Evolutionary conservation across 1,284 basidiomycete species (phyloP).

Genomic region (Cystobasidium slooffiae): DNA sequence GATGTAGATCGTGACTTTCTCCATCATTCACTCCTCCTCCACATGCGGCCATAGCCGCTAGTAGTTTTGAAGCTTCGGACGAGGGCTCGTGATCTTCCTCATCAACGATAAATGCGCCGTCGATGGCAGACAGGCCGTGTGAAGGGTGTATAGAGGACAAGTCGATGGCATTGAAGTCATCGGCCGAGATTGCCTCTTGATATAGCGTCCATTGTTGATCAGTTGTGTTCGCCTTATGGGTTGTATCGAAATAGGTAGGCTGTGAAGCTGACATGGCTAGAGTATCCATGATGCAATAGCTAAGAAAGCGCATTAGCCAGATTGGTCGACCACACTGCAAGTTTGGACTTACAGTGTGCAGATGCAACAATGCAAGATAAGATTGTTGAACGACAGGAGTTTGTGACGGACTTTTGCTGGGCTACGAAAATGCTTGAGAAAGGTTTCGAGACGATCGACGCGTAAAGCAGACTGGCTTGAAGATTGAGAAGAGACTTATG

Average conservation of each 20-base stretch:
- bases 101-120: not conserved
- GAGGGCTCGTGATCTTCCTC: not conserved
- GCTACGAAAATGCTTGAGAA: not conserved
- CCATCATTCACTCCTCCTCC: not conserved
- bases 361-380: too few relatives aligned
- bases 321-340: too few relatives aligned
- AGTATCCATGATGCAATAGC: not conserved
- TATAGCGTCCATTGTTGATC: slow-evolving; percentile 12
- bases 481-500: not conserved
- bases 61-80: slow-evolving; percentile 27
- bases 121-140: slow-evolving; percentile 18
- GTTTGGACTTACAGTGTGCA: too few relatives aligned
- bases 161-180: slow-evolving; percentile 4
- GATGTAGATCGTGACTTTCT: not conserved
- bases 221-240: not conserved
- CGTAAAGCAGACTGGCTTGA: slow-evolving; percentile 4
- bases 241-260: slow-evolving; percentile 8
- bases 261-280: not conserved
- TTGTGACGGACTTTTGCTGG: not conserved
- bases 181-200: not conserved
- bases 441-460: slow-evolving; percentile 5
- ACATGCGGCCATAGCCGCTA: slow-evolving; percentile 25
- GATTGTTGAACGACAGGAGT: not conserved
- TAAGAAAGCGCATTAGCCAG: too few relatives aligned
- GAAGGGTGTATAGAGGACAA: slow-evolving; percentile 28